Evolutionary conservation across 2,329 filamentous ascomycete genomes (phyloP).

Genomic region (Penicillium verrucosum): DNA sequence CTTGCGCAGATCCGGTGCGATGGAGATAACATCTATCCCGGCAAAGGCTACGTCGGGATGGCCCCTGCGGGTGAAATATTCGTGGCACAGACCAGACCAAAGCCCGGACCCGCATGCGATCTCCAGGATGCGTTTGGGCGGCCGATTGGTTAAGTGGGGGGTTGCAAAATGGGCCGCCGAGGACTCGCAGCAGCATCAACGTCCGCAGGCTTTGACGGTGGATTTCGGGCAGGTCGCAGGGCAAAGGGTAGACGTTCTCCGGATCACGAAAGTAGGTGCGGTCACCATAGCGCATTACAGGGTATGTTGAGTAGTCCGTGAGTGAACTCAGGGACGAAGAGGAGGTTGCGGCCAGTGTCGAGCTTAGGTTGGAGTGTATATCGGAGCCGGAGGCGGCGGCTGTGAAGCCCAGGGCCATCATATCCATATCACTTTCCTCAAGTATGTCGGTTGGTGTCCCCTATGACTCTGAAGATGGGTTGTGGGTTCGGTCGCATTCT

Average conservation of each 20-base stretch:
- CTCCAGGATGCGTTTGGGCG: slow-evolving; percentile 76
- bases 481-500: slow-evolving; percentile 28
- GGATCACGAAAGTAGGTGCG: slow-evolving; percentile 78
- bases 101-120: slow-evolving; percentile 83
- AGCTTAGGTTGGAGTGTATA: slow-evolving; percentile 34
- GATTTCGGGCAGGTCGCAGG: slow-evolving; percentile 80
- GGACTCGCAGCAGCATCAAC: slow-evolving; percentile 74
- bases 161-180: slow-evolving; percentile 75
- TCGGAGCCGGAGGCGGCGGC: slow-evolving; percentile 33
- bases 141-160: slow-evolving; percentile 61
- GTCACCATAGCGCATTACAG: slow-evolving; percentile 71
- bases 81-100: slow-evolving; percentile 85
- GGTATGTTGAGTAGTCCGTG: slow-evolving; percentile 46
- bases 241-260: slow-evolving; percentile 73
- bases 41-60: slow-evolving; percentile 71
- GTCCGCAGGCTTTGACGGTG: slow-evolving; percentile 85
- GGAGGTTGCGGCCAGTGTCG: slow-evolving; percentile 34
- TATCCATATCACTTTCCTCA: slow-evolving; percentile 28
- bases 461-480: slow-evolving; percentile 16
- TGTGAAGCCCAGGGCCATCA: slow-evolving; percentile 30
- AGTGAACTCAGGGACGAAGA: slow-evolving; percentile 36
- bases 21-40: slow-evolving; percentile 74
- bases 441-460: slow-evolving; percentile 15
- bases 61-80: slow-evolving; percentile 68
- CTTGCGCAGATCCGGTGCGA: slow-evolving; percentile 63